These are phyloP conservation scores for Lojkania enalia DNA, from an alignment of 2,329 filamentous ascomycete genomes.

Conservation along the genomic window DNA sequence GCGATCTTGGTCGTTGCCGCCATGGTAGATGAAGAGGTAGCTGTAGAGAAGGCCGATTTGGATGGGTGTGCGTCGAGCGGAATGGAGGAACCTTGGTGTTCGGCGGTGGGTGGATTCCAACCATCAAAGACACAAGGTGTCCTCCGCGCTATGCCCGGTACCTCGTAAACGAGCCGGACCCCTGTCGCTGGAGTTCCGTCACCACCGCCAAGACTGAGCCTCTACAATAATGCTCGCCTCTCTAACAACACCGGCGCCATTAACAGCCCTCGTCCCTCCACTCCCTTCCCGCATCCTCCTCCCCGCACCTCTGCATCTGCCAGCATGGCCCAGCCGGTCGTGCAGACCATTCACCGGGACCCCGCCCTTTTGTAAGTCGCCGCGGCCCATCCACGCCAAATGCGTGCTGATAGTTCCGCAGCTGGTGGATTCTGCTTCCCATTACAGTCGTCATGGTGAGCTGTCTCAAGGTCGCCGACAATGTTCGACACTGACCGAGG, in stretches of 20 bases:
- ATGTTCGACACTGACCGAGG: conserved; percentile 17
- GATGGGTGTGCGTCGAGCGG: conserved; percentile 6
- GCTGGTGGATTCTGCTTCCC: conserved; percentile 98
- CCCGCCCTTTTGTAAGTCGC: conserved; percentile 87
- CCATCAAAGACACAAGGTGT: too few species aligned
- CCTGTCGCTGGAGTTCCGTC: conserved; percentile 31
- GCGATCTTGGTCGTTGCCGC: conserved; percentile 58
- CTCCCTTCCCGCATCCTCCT: conserved; percentile 15
- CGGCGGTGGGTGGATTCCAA: too few species aligned
- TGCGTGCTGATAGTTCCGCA: conserved; percentile 48
- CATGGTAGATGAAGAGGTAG: conserved; percentile 24
- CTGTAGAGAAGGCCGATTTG: neutral
- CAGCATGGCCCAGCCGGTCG: conserved; percentile 79
- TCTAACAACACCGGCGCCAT: conserved; percentile 17
- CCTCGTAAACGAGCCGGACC: conserved; percentile 22
- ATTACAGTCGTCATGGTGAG: conserved; percentile 95
- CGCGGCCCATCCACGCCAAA: neutral
- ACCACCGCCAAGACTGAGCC: too few species aligned
- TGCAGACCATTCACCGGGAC: conserved; percentile 97
- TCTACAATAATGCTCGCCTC: conserved; percentile 26
- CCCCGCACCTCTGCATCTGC: conserved; percentile 18
- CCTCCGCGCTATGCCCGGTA: too few species aligned
- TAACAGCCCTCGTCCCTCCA: conserved; percentile 16
- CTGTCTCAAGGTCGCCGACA: neutral
- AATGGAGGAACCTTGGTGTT: too few species aligned